Base-by-base conservation (phyloP, 805 yeast genomes). In the Peterozyma toletana region DNA sequence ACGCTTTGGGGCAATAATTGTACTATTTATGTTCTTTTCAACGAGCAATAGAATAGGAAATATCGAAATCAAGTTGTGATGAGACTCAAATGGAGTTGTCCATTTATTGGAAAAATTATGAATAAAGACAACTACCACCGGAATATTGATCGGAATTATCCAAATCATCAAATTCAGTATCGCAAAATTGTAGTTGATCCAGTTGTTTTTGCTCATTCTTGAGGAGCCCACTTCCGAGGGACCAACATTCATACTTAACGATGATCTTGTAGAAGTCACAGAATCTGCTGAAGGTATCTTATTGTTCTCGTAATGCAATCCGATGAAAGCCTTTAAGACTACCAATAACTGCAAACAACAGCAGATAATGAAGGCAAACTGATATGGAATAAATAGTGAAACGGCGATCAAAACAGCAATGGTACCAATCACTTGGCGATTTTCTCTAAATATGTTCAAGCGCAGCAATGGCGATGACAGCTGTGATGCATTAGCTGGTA, bases 31-130 rank as follows among this genome's bases (percentile, higher is more conserved):
- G 53, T 82, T 73, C 39, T 70, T 62, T 51, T 78, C 83, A 37
- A 77, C 74, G 35, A 86, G 55, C 9, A 80, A 47, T 9, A 88
- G 68, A 2, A 85, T 78, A 0, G 96, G 96, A 11, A 83, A 63
- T 18, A 89, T 75, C 0, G 96, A 84, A 42, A 89, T 60, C 36
- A 86, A 67, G 55, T 87, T 89, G 58, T 90, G 96, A 58, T 88
- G 95, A 0, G 96, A 83, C 5, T 86, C 77, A 55, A 88, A 88
- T 14, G 95, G 89, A 0, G 93, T 85, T 44, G 71, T 75, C 95
- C 96, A 86, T 51, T 73, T 77, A 15, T 87, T 71, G 1, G 84
- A 73, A 46, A 88, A 67, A 54, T 89, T 86, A 54, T 86, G 96
- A 31, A 86, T 64, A 69, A 89, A 88, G 1, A 89, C 96, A 46